Percentiles rank a stretch among this genome's conserved stretches.
Evolutionary conservation across 257 asterid genomes (phyloP).

Genomic region (Nicotiana sylvestris): DNA sequence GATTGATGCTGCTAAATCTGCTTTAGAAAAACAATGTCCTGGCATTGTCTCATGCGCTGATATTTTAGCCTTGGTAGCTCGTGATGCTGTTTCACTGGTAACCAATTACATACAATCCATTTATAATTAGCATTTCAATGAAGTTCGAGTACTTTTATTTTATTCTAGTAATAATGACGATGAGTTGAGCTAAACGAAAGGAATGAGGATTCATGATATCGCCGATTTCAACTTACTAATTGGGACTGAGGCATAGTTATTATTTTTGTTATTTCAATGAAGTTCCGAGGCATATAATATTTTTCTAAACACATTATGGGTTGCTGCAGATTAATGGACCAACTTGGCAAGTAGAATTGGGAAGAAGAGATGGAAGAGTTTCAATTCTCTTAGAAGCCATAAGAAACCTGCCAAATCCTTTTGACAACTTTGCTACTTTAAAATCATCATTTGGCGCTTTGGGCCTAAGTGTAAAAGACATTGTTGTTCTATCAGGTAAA

Average conservation of each 20-base stretch:
- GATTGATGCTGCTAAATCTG: constrained; percentile 58
- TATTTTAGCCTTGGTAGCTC: constrained; percentile 56
- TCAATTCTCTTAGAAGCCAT: constrained; percentile 43
- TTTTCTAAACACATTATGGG: neutral
- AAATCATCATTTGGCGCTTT: constrained; percentile 21
- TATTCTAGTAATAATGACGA: no score
- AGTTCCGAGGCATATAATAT: neutral
- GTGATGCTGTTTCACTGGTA: constrained; percentile 51
- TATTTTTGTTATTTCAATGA: neutral
- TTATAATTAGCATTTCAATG: no score
- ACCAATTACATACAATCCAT: neutral
- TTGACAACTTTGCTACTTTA: constrained; percentile 14
- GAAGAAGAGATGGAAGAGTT: constrained; percentile 66
- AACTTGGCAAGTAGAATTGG: constrained; percentile 59
- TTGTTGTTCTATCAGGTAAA: constrained; percentile 29
- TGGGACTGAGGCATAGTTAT: no score
- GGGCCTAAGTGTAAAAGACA: constrained; percentile 27
- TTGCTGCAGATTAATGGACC: constrained; percentile 51
- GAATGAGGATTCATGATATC: no score
- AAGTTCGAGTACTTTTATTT: no score
- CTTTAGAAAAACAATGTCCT: constrained; percentile 46
- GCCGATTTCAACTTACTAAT: no score
- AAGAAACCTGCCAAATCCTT: constrained; percentile 22
- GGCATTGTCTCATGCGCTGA: constrained; percentile 66
- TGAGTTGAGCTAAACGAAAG: no score